Conservation (phyloP, 202 grass and related monocot genomes). For the Tripidium arundinaceum region DNA sequence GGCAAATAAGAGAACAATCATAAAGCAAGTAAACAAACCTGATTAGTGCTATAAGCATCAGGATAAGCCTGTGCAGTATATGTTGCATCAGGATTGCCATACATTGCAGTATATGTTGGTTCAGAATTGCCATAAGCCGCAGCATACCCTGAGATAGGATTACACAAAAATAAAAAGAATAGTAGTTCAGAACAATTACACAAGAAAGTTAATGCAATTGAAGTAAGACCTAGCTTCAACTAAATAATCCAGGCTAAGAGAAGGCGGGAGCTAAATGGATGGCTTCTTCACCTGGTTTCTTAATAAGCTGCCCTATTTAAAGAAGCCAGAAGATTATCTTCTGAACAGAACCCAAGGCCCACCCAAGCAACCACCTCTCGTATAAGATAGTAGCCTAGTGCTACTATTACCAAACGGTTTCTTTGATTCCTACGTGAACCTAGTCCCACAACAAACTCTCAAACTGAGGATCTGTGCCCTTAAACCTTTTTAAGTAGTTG, state of each 20-base stretch:
- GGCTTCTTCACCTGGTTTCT: background rate
- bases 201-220: background rate
- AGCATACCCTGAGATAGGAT: slow-evolving; percentile 52
- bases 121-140: slow-evolving; percentile 45
- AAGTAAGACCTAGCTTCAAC: background rate
- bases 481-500: too few species aligned
- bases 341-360: background rate
- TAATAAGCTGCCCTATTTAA: background rate
- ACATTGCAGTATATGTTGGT: slow-evolving; percentile 36
- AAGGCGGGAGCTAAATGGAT: background rate
- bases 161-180: background rate
- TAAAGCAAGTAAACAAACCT: slow-evolving; percentile 44
- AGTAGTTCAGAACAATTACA: slow-evolving; percentile 1
- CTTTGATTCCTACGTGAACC: background rate
- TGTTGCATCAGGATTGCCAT: slow-evolving; percentile 45
- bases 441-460: background rate
- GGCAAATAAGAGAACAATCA: slow-evolving; percentile 15
- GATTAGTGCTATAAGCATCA: slow-evolving; percentile 54
- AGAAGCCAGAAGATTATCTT: background rate
- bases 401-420: background rate
- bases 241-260: background rate
- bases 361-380: background rate
- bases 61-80: slow-evolving; percentile 41
- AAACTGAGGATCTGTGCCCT: background rate
- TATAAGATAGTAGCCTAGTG: background rate